Conservation (phyloP, 1,284 basidiomycete genomes). For the Moniliophthora roreri region DNA sequence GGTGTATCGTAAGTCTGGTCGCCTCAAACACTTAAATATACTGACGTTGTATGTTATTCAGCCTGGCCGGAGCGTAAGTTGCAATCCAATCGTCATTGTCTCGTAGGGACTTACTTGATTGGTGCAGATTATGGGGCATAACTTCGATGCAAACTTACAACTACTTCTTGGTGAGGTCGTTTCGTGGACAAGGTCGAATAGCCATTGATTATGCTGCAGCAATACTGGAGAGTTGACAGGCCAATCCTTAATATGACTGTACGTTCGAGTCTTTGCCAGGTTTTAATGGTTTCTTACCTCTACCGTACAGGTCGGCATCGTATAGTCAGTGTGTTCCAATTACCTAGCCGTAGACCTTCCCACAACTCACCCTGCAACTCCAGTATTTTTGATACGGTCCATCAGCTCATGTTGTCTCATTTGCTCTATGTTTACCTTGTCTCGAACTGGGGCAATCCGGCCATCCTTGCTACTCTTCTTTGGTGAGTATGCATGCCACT, state of each 20-base stretch:
- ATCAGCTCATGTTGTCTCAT: slow-evolving; percentile 13
- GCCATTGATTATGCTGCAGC: not conserved
- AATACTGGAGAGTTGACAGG: not conserved
- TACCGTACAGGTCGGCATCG: slow-evolving; percentile 7
- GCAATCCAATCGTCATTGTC: not conserved
- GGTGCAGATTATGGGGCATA: slow-evolving; percentile 13
- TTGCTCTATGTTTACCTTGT: slow-evolving; percentile 11
- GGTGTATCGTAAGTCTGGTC: slow-evolving; percentile 11
- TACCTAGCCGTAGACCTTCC: too few relatives aligned
- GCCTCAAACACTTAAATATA: not conserved
- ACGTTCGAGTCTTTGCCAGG: not conserved
- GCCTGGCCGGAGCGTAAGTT: slow-evolving; percentile 12
- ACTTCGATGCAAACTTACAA: slow-evolving; percentile 9
- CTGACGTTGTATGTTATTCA: not conserved
- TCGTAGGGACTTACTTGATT: not conserved
- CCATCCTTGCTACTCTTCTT: slow-evolving; percentile 1
- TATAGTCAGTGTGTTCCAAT: slow-evolving; percentile 6
- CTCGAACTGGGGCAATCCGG: slow-evolving; percentile 6
- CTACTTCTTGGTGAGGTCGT: slow-evolving; percentile 8
- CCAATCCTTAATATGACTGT: not conserved
- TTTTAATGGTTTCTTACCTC: not conserved
- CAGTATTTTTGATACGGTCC: slow-evolving; percentile 11
- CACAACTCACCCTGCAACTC: too few relatives aligned
- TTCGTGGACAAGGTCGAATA: not conserved
- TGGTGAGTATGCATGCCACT: not conserved